Evolutionary conservation across 108 stramenopile species (phyloP).

Genomic region (Bacterosira constricta): DNA sequence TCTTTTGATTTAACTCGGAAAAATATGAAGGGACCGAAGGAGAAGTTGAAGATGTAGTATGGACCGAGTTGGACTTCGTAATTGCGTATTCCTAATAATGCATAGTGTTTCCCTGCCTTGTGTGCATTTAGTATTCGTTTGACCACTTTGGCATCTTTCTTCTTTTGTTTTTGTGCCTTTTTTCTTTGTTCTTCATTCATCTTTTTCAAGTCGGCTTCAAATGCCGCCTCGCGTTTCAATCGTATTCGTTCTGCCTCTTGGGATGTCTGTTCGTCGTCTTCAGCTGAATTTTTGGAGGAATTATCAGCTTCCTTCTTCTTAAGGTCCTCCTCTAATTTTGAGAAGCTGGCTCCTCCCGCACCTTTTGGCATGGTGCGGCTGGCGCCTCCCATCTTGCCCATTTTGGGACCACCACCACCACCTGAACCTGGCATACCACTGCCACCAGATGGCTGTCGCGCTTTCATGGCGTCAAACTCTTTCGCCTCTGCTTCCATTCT

Average conservation of each 20-base stretch:
- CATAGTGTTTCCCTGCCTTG: conserved; percentile 60
- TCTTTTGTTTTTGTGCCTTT: conserved; percentile 54
- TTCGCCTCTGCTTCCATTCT: conserved; percentile 30
- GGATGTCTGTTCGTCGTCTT: conserved; percentile 24
- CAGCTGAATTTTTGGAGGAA: conserved; percentile 1
- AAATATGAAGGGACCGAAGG: conserved; percentile 26
- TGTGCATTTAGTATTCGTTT: conserved; percentile 54
- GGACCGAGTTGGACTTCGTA: conserved; percentile 61
- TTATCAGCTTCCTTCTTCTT: conserved; percentile 39
- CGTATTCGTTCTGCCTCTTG: conserved; percentile 31
- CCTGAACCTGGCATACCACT: not conserved
- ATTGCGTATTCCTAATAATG: conserved; percentile 73
- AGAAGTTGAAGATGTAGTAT: conserved; percentile 31
- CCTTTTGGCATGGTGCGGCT: conserved; percentile 28
- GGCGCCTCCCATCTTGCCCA: conserved; percentile 30
- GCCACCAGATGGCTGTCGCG: conserved; percentile 13
- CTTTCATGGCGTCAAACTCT: conserved; percentile 41
- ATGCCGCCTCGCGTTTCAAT: conserved; percentile 62
- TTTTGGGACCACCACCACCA: conserved; percentile 20
- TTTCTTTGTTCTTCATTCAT: conserved; percentile 75
- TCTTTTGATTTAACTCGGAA: conserved; percentile 42
- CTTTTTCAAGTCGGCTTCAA: conserved; percentile 63
- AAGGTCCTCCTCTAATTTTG: conserved; percentile 39
- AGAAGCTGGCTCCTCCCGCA: conserved; percentile 8
- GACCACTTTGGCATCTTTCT: conserved; percentile 64